Conservation (phyloP, 108 stramenopile genomes). For the Pseudonitzschia delicatissima region DNA sequence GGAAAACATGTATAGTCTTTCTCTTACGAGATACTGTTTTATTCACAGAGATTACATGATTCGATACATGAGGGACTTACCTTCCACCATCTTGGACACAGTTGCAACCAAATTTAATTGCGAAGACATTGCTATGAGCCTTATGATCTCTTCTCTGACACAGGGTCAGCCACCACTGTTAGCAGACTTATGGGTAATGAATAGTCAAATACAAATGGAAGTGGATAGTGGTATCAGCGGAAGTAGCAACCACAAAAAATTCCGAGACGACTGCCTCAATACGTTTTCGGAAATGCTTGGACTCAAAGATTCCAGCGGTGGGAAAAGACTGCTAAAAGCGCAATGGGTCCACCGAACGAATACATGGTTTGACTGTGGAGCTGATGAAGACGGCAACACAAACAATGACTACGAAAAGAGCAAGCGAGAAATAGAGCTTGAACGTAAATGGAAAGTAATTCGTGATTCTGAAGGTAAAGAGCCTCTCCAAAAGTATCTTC, state of each 20-base stretch:
- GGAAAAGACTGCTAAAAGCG: slow-evolving; percentile 16
- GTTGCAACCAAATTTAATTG: slow-evolving; percentile 70
- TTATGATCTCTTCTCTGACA: slow-evolving; percentile 67
- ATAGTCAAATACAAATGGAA: slow-evolving; percentile 59
- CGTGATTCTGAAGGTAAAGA: background rate
- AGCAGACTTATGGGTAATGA: slow-evolving; percentile 78
- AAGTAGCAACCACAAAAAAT: slow-evolving; percentile 53
- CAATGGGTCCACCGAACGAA: slow-evolving; percentile 6
- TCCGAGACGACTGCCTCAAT: slow-evolving; percentile 74
- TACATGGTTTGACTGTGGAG: slow-evolving; percentile 22
- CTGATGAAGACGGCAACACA: slow-evolving; percentile 9
- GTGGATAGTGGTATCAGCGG: slow-evolving; percentile 41
- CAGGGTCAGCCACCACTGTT: slow-evolving; percentile 66
- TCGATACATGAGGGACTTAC: slow-evolving; percentile 61
- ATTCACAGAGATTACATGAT: slow-evolving; percentile 75
- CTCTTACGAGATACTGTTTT: slow-evolving; percentile 69
- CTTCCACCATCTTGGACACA: slow-evolving; percentile 47
- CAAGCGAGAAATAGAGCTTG: slow-evolving; percentile 15
- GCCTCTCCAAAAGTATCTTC: slow-evolving; percentile 8
- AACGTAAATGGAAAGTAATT: slow-evolving; percentile 3
- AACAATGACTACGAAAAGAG: slow-evolving; percentile 18
- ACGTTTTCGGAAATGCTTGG: slow-evolving; percentile 59
- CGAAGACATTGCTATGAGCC: slow-evolving; percentile 85
- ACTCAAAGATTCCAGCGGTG: slow-evolving; percentile 42
- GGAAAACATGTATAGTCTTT: slow-evolving; percentile 63